Evolutionary conservation across 345 rosid genomes (phyloP).

Genomic region (Moricandia arvensis): DNA sequence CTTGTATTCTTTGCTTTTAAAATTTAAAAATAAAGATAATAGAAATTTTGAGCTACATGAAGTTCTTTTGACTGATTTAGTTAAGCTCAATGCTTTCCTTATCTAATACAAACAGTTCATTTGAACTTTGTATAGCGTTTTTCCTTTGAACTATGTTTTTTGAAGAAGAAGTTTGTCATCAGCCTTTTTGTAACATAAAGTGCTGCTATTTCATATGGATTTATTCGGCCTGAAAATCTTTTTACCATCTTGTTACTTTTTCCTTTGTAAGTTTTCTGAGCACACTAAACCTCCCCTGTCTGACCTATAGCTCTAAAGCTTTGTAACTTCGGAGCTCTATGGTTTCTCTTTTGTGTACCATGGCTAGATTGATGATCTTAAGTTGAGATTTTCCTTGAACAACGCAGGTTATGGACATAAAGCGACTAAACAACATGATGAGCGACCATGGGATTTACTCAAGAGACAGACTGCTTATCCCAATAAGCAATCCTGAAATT

Average conservation of each 20-base stretch:
- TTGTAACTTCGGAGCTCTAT: background rate
- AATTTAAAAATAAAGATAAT: background rate
- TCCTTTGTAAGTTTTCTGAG: background rate
- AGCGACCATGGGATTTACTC: conserved; percentile 87
- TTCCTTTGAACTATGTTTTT: background rate
- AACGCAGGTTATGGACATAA: conserved; percentile 76
- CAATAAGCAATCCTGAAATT: conserved; percentile 57
- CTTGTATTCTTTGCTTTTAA: background rate
- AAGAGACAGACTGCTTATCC: conserved; percentile 82
- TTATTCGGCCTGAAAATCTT: background rate
- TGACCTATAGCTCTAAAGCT: background rate
- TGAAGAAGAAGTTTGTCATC: background rate
- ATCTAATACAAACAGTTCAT: background rate
- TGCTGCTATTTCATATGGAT: background rate
- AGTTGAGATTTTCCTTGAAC: background rate
- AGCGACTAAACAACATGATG: conserved; percentile 80
- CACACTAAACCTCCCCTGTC: background rate
- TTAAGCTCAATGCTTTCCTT: background rate
- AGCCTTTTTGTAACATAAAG: background rate
- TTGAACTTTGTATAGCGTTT: background rate
- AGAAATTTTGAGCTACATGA: background rate
- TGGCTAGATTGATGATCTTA: background rate
- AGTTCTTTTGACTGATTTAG: background rate
- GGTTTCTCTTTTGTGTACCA: background rate
- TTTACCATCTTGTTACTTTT: background rate